Conservation (phyloP, 805 yeast species). For the Saturnispora ahearnii region DNA sequence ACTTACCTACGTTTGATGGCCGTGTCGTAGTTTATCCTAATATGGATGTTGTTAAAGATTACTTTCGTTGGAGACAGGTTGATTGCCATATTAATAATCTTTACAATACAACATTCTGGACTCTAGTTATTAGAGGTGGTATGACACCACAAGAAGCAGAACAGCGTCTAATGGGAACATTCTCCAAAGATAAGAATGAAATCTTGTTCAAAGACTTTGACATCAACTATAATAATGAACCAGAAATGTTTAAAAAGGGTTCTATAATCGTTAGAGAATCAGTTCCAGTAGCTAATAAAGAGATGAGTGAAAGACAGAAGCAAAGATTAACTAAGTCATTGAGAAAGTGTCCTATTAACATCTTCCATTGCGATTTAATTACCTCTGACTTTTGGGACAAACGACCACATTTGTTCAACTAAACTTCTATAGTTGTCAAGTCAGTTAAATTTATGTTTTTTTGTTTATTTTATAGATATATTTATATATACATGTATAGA, state of each 20-base stretch:
- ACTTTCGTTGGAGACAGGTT: conserved; percentile 89
- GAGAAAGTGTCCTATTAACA: conserved; percentile 37
- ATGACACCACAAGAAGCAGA: conserved; percentile 77
- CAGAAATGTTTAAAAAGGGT: conserved; percentile 83
- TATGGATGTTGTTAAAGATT: conserved; percentile 54
- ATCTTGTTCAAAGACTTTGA: conserved; percentile 68
- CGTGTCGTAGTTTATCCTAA: conserved; percentile 83
- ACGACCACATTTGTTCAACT: conserved; percentile 31
- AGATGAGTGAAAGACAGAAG: background rate
- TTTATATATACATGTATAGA: background rate
- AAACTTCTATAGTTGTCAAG: background rate
- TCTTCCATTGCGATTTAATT: conserved; percentile 53
- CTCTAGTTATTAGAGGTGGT: conserved; percentile 60
- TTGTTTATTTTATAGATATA: background rate
- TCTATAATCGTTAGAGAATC: conserved; percentile 48
- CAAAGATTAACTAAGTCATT: conserved; percentile 36
- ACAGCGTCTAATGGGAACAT: conserved; percentile 61
- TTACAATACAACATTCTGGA: conserved; percentile 92
- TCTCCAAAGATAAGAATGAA: conserved; percentile 82
- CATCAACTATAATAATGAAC: conserved; percentile 85
- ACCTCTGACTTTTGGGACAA: conserved; percentile 54
- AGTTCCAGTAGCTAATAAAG: background rate
- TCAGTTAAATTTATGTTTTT: background rate
- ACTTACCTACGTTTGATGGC: conserved; percentile 84
- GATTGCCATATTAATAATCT: conserved; percentile 94